Evolutionary conservation across 257 asterid genomes (phyloP).

Genomic region (Ophiorrhiza pumila): DNA sequence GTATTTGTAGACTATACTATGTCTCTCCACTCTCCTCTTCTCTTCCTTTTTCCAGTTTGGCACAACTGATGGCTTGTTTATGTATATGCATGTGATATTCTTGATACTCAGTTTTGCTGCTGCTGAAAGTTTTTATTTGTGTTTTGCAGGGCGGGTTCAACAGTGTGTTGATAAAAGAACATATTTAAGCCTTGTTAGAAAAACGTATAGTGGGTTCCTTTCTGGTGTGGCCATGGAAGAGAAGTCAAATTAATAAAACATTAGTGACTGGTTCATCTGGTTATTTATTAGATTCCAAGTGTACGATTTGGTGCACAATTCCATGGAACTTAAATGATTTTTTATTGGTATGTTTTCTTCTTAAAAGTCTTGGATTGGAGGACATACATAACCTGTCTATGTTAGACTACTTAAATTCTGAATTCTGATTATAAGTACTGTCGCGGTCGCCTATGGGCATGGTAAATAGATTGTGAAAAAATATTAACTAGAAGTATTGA

Average conservation of each 20-base stretch:
- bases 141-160: slow-evolving; percentile 12
- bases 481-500: too few relatives aligned
- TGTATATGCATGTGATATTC: not conserved
- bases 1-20: too few relatives aligned
- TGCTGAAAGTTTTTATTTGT: not conserved
- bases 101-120: not conserved
- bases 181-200: not conserved
- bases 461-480: too few relatives aligned
- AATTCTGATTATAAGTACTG: too few relatives aligned
- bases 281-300: not conserved
- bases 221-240: not conserved
- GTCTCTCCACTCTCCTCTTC: not conserved
- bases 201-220: not conserved
- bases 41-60: not conserved
- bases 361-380: too few relatives aligned
- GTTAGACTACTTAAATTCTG: too few relatives aligned
- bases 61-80: not conserved
- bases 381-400: too few relatives aligned
- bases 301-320: too few relatives aligned
- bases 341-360: not conserved
- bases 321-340: not conserved
- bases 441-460: too few relatives aligned
- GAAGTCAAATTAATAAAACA: not conserved
- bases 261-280: not conserved
- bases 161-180: slow-evolving; percentile 5